Evolutionary conservation across 306 rosid species (phyloP).

Genomic region (barrel medic (Medicago truncatula)): DNA sequence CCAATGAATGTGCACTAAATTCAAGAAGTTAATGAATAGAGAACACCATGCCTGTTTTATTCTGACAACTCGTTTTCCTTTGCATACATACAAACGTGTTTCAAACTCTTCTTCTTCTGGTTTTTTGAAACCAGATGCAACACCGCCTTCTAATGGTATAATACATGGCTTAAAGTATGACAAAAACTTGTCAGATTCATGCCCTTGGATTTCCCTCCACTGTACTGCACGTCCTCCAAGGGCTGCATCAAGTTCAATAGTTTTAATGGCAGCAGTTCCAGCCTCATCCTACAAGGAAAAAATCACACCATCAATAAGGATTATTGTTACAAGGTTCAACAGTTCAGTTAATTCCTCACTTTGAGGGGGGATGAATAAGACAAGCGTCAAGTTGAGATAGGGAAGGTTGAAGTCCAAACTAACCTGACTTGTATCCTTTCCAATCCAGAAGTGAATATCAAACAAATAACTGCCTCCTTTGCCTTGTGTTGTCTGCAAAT

Average conservation of each 20-base stretch:
- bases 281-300: constrained; percentile 84
- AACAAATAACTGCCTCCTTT: constrained; percentile 82
- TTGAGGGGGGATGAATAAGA: constrained; percentile 8
- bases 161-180: constrained; percentile 98
- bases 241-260: constrained; percentile 88
- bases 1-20: constrained; percentile 44
- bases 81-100: constrained; percentile 82
- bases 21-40: constrained; percentile 30
- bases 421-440: constrained; percentile 99
- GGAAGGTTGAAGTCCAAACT: constrained; percentile 40
- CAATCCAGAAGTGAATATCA: constrained; percentile 99
- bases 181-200: constrained; percentile 96
- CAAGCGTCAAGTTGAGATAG: constrained; percentile 32
- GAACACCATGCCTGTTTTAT: constrained; percentile 81
- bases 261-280: constrained; percentile 95
- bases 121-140: constrained; percentile 80
- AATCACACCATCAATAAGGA: constrained; percentile 21
- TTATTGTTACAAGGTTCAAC: constrained; percentile 14
- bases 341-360: constrained; percentile 32
- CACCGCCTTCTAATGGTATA: constrained; percentile 95
- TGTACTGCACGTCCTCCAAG: constrained; percentile 99
- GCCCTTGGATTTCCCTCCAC: constrained; percentile 93
- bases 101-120: constrained; percentile 89
- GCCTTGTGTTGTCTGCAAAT: constrained; percentile 79
- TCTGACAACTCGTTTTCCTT: constrained; percentile 98